Evolutionary conservation across 495 filamentous ascomycete species (phyloP).

Genomic region (Bathelium albidoporum): DNA sequence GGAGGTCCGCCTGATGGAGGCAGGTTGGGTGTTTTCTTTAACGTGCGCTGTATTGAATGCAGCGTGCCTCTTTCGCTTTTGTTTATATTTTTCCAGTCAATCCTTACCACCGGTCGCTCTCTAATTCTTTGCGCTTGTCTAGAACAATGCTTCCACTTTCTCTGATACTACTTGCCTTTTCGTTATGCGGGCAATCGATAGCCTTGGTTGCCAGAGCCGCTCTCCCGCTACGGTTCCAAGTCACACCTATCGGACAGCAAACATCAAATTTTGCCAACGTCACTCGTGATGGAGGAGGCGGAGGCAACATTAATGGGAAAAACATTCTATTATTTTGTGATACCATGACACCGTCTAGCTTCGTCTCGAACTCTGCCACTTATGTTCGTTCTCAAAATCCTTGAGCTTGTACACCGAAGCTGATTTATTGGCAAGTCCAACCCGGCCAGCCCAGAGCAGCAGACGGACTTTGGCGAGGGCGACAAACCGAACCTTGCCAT

Average conservation of each 20-base stretch:
- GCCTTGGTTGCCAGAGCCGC: not conserved
- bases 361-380: not conserved
- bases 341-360: not conserved
- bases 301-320: not conserved
- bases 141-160: not conserved
- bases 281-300: not conserved
- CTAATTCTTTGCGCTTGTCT: not conserved
- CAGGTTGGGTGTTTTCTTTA: not conserved
- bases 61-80: not conserved
- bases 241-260: not conserved
- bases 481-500: not conserved
- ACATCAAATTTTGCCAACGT: not conserved
- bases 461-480: not conserved
- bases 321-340: constrained; percentile 1
- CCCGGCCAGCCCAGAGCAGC: not conserved
- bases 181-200: not conserved
- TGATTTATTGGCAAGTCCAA: not conserved
- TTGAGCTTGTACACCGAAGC: not conserved
- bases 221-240: not conserved
- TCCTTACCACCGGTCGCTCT: constrained; percentile 1
- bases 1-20: not conserved
- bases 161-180: not conserved
- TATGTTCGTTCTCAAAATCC: not conserved
- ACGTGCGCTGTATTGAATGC: not conserved
- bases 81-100: not conserved